A percentile compares a stretch with the other conserved stretches of the same genome.
Conservation (phyloP, 208 protist species). For the Trichomonas vaginalis region DNA sequence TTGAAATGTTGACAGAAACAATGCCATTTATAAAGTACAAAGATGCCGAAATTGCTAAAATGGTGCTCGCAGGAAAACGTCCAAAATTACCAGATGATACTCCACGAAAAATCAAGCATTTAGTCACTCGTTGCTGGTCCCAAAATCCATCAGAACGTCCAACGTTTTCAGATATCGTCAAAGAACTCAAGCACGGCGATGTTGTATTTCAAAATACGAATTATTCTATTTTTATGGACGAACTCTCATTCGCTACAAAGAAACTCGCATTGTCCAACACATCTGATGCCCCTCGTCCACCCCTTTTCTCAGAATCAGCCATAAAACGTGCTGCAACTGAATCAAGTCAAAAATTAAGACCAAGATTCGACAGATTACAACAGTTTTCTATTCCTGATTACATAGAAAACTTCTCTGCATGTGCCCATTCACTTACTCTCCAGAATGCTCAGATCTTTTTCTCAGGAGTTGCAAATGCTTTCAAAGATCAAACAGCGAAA, state of each 20-base stretch:
- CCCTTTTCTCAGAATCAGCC: neutral
- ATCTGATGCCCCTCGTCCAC: neutral
- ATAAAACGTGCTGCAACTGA: neutral
- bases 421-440: neutral
- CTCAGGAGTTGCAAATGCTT: neutral
- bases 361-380: neutral
- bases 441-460: neutral
- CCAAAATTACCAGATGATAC: neutral
- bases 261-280: neutral
- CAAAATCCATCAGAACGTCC: neutral
- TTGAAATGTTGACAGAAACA: conserved; percentile 38
- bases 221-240: neutral
- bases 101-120: neutral
- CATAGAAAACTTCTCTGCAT: neutral
- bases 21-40: conserved; percentile 21
- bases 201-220: neutral
- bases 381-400: neutral
- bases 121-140: neutral
- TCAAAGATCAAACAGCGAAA: neutral
- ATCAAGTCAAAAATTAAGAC: neutral
- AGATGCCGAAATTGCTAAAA: neutral
- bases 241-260: neutral
- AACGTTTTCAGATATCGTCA: neutral
- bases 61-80: neutral
- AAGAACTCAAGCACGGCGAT: neutral